Percentiles rank a stretch among this genome's conserved stretches.
phyloP scores from a whole-genome alignment of 148 eudicot species.

The Silene conica region DNA sequence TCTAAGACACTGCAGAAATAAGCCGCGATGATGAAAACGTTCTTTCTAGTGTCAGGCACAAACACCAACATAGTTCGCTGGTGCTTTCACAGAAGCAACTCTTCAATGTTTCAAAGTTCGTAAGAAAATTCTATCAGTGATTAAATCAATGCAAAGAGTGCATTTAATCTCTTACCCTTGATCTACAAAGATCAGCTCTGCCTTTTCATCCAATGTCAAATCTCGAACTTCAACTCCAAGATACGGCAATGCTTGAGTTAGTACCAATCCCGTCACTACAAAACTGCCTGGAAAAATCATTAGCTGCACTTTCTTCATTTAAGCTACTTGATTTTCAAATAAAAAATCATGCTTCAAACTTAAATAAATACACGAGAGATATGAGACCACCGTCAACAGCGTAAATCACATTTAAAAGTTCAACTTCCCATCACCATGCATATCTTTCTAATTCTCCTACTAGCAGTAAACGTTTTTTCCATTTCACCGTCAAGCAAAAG shows the following conservation, averaged over 20 bases:
- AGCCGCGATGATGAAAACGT: neutral
- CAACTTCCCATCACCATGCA: too few relatives aligned
- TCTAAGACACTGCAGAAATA: neutral
- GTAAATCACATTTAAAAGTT: neutral
- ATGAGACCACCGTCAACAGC: neutral
- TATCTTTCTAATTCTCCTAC: neutral
- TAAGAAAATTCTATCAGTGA: neutral
- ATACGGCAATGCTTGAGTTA: constrained; percentile 61
- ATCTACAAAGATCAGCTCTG: constrained; percentile 72
- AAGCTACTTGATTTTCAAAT: neutral
- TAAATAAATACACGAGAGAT: neutral
- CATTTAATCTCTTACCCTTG: constrained; percentile 46
- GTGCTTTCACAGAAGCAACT: neutral
- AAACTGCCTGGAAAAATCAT: constrained; percentile 81
- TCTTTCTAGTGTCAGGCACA: neutral
- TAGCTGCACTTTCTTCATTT: constrained; percentile 26
- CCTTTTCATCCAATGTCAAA: constrained; percentile 79
- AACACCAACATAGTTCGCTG: neutral
- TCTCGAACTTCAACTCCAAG: constrained; percentile 57
- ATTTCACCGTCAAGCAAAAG: neutral
- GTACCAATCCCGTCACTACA: constrained; percentile 87
- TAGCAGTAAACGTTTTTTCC: neutral
- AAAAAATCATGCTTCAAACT: neutral
- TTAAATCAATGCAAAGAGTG: neutral
- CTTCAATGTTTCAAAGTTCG: neutral